Conservation (phyloP, 148 eudicot genomes). For the Nyssa sinensis region DNA sequence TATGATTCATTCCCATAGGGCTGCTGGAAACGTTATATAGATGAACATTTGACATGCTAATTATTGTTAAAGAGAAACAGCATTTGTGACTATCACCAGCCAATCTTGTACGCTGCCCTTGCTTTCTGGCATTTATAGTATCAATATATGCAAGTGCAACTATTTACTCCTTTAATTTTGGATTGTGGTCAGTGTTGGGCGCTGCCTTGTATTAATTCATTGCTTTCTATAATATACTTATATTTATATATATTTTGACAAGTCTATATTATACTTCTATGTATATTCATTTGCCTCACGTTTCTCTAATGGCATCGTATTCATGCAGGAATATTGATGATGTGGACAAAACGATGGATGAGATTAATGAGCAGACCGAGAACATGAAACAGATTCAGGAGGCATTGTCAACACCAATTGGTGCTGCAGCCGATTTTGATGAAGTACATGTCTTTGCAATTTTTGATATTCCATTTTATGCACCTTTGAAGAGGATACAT, state of each 20-base stretch:
- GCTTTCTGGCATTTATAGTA: not conserved
- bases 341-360: conserved; percentile 85
- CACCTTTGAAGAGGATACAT: not conserved
- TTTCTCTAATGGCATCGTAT: not conserved
- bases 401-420: conserved; percentile 57
- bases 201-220: not conserved
- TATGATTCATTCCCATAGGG: not conserved
- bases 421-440: conserved; percentile 56
- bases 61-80: not conserved
- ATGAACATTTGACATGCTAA: conserved; percentile 3
- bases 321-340: conserved; percentile 67
- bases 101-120: not conserved
- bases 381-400: conserved; percentile 73
- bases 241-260: not conserved
- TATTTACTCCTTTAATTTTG: no score
- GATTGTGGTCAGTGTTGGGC: not conserved
- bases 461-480: not conserved
- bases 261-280: not conserved
- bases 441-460: conserved; percentile 37
- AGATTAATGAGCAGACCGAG: conserved; percentile 73
- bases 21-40: no score
- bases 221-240: not conserved
- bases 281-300: not conserved
- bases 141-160: no score
- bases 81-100: not conserved